Base-by-base conservation (phyloP, 192 early-diverging fungal species). In the Backusella australiensis region DNA sequence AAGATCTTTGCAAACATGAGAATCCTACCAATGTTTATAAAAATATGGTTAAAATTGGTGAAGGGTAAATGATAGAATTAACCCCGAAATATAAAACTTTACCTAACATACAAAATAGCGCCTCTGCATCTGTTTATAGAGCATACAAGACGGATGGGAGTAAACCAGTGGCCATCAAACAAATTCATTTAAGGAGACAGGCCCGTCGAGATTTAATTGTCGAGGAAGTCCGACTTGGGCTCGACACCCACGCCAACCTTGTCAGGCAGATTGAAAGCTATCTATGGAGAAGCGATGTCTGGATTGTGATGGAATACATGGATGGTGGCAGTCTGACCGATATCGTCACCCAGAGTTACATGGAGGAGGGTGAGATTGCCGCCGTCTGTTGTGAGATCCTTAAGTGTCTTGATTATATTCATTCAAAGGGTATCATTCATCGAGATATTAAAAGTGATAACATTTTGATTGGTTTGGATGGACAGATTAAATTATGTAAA, bases 281-380 rank as follows among this genome's bases (percentile, higher is more conserved):
- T 78, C 80, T 95, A 74, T 91, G 80, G 79, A 85, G 87, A 19
- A 92, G 91, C 14, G 94, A 95, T 81, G 84, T 96, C 34, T 95
- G 94, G 95, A 93, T 96, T 6, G 89, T 95, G 14, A 96, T 95
- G 95, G 95, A 96, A 77, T 96, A 93, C 72, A 96, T 96, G 95
- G 94, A 95, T 75, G 95, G 93, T 36, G 95, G 95, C 1, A 90
- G 90, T 46, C 80, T 96, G 44, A 96, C 94, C n/a, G 94, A 94
- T 69, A 89, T 92, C 12, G 92, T 96, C 0, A 94, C 93, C 1
- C 85, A 79, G 36, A 93, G 92, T 78, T 91, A 84, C 71, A 91
- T 96, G 87, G 89, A 83, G 0, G 95, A 96, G 82, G 85, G 86
- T 15, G 94, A 96, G 75, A 96, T 96, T 81, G 90, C 90, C 1